Evolutionary conservation across 2,329 filamentous ascomycete species (phyloP), one percentile per base, ranked within the genome.

Genomic region (Paecilomyces dactylethromorphus): DNA sequence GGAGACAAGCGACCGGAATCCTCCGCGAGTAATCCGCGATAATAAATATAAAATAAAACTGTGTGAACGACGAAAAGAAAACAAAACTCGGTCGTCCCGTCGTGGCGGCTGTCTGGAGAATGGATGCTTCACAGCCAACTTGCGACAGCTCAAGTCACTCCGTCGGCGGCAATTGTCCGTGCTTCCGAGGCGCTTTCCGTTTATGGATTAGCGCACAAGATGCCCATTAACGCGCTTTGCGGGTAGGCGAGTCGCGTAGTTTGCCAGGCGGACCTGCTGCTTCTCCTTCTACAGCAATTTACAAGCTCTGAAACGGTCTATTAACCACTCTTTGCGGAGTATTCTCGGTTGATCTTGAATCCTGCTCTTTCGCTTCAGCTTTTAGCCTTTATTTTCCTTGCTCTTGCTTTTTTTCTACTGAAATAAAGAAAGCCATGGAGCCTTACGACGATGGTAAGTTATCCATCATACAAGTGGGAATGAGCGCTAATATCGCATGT

Each of bases 221-320:
- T 58, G 62, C 65, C 65, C 68, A 74, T 74, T 74, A 72, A 74
- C 71, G 71, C 72, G 72, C 64, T 68, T 57, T 45, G 51, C 21
- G 54, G 56, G 60, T 33, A 53, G 58, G 49, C 60, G 63, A 63
- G 61, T 66, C 66, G 62, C 62, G 68, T 59, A 26, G 31, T 45
- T 22, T 31, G 22, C 33, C 18, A 35, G 53, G 31, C 53, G 53
- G 22, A n/a, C n/a, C 29, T 54, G 29, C 24, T 54, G 15, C 53
- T 11, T 21, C 21, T 21, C 3, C 12, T 10, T 52, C 50, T 52
- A 21, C 50, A 26, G 26, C 22, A 52, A 45, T 13, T 29, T 24
- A 21, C 26, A 13, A 52, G 50, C 50, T 52, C 50, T 5, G 11
- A 52, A 15, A 52, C 50, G 24, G 50, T 52, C 50, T 52, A 12